Evolutionary conservation across 1,284 basidiomycete species (phyloP), one percentile per base, ranked within the genome.

Genomic region (Fomitopsis betulina): DNA sequence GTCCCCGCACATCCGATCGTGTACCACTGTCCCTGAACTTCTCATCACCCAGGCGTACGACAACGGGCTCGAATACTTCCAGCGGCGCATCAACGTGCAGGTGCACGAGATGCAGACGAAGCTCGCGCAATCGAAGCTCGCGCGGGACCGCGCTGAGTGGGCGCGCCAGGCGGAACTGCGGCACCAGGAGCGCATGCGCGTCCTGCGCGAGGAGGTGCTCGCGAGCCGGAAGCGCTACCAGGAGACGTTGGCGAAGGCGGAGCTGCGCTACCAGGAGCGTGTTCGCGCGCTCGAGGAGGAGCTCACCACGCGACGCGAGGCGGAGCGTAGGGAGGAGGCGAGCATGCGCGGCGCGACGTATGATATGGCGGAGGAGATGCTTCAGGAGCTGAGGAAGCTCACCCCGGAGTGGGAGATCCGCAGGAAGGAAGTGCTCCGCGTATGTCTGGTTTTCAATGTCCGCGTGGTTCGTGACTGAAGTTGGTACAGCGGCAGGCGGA

Each of bases 351-450:
- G 59, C 25, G 66, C 57, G 38, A 56, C 63, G 54, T 64, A 62
- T 39, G 58, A 56, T 30, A 59, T 72, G 27, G 67, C 65, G 8
- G 68, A 71, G 15, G 70, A 72, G 52, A 63, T 74, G 56, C 50
- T 75, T 45, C 60, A 67, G 50, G 79, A 82, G 47, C 73, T 89
- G 57, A 77, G 82, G 55, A 71, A 75, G 38, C 69, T 76, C 57
- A 82, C 79, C 61, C 86, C 86, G n/a, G 86, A 86, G 62, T 86
- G 86, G 81, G 78, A 80, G 61, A 74, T 75, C 39, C 77, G 86
- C 53, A 77, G 76, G 65, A 73, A 75, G 67, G 76, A 76, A 54
- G 75, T 72, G 9, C 60, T 76, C 60, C 61, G 67, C 70, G 77
- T 79, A 57, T 63, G 68, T 65, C 15, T n/a, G 19, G 2, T n/a